These are phyloP conservation scores for Parachlorella kessleri DNA, from an alignment of 139 green algal species.

Conservation along the genomic window DNA sequence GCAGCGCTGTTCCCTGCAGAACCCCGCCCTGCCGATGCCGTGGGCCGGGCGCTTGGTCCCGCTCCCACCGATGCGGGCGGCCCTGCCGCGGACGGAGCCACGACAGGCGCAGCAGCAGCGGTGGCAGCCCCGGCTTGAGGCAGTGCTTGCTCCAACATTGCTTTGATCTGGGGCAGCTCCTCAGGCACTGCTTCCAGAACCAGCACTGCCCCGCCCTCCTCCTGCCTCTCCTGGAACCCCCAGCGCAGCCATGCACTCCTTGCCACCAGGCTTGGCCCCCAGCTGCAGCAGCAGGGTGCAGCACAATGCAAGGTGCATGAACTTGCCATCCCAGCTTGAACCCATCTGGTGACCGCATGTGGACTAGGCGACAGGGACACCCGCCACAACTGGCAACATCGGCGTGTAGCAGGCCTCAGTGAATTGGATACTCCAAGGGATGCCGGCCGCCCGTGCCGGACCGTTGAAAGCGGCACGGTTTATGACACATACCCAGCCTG, in stretches of 20 bases:
- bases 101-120: background rate
- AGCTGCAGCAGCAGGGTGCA: background rate
- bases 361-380: no score
- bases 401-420: no score
- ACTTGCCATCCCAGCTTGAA: no score
- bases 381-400: no score
- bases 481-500: no score
- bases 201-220: slow-evolving; percentile 18
- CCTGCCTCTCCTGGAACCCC: slow-evolving; percentile 21
- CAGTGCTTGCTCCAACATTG: slow-evolving; percentile 20
- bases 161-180: slow-evolving; percentile 7
- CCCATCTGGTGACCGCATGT: no score
- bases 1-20: background rate
- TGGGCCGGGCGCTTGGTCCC: background rate
- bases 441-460: no score
- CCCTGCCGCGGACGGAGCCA: background rate
- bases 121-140: slow-evolving; percentile 14
- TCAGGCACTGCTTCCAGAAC: slow-evolving; percentile 6
- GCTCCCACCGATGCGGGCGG: background rate
- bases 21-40: no score
- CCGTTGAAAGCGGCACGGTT: no score
- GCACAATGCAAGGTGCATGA: no score
- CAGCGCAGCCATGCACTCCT: slow-evolving; percentile 36
- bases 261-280: slow-evolving; percentile 23
- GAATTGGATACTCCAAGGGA: no score